Percentiles rank a stretch among this genome's conserved stretches.
These are phyloP conservation scores for Calonectria multiphialidica DNA, from an alignment of 2,329 filamentous ascomycete genomes.

Conservation along the genomic window DNA sequence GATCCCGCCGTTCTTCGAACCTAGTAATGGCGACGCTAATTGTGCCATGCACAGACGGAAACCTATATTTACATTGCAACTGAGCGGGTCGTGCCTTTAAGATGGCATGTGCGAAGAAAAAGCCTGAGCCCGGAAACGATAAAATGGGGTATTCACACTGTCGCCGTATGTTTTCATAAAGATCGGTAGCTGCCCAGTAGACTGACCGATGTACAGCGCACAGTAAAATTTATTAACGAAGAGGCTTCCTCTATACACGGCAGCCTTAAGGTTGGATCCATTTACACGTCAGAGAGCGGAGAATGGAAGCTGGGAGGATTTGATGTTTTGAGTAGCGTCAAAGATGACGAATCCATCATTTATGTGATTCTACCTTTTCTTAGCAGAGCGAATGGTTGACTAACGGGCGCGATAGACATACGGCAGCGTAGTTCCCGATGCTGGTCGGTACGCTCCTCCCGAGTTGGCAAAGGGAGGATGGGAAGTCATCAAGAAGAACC, in stretches of 20 bases:
- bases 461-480: slow-evolving; percentile 90
- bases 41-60: slow-evolving; percentile 75
- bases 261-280: slow-evolving; percentile 83
- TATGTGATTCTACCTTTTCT: slow-evolving; percentile 66
- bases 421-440: slow-evolving; percentile 88
- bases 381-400: neutral
- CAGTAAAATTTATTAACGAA: slow-evolving; percentile 94
- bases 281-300: slow-evolving; percentile 95
- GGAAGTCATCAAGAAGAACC: slow-evolving; percentile 88
- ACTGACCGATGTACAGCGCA: slow-evolving; percentile 70
- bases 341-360: slow-evolving; percentile 94
- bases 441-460: slow-evolving; percentile 85
- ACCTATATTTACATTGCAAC: slow-evolving; percentile 96
- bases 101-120: slow-evolving; percentile 91
- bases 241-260: slow-evolving; percentile 95
- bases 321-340: slow-evolving; percentile 92
- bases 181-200: neutral
- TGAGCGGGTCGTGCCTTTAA: slow-evolving; percentile 86
- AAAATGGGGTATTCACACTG: slow-evolving; percentile 93
- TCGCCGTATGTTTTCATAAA: slow-evolving; percentile 71
- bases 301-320: slow-evolving; percentile 98
- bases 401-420: slow-evolving; percentile 71
- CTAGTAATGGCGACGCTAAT: slow-evolving; percentile 36
- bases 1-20: slow-evolving; percentile 3
- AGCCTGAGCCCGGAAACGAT: slow-evolving; percentile 91